Evolutionary conservation across 2,329 filamentous ascomycete genomes (phyloP).

Genomic region (Fusarium chuoi): DNA sequence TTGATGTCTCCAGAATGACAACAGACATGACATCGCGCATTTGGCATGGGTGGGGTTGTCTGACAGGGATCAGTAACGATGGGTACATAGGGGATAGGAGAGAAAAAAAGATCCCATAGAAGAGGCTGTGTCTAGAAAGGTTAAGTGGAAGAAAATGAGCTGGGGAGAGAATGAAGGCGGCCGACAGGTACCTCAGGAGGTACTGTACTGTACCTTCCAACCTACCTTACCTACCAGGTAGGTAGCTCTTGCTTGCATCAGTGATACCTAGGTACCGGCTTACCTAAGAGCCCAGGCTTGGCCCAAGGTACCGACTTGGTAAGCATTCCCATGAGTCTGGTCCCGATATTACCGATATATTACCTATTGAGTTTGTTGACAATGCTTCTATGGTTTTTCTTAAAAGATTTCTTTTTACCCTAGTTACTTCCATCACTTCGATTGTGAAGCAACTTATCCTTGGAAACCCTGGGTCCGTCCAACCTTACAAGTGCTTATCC

Average conservation of each 20-base stretch:
- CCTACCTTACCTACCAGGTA: too few species aligned
- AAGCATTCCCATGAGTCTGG: neutral
- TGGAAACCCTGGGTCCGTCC: neutral
- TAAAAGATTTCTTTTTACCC: too few species aligned
- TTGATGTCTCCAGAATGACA: constrained; percentile 22
- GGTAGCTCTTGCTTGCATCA: constrained; percentile 17
- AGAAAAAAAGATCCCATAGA: constrained; percentile 5
- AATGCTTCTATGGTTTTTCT: neutral
- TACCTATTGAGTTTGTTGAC: neutral
- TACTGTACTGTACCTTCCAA: neutral
- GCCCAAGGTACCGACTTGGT: neutral
- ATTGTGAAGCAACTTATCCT: neutral
- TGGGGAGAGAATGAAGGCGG: constrained; percentile 16
- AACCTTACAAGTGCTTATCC: constrained; percentile 20
- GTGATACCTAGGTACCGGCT: constrained; percentile 24
- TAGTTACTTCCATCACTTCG: neutral
- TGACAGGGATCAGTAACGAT: constrained; percentile 5
- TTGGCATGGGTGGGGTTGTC: neutral
- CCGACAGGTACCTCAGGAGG: constrained; percentile 1
- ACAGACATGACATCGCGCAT: constrained; percentile 4
- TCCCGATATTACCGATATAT: neutral
- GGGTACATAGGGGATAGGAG: neutral
- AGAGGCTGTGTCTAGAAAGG: constrained; percentile 19
- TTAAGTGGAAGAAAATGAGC: neutral
- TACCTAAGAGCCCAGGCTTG: neutral